Evolutionary conservation across 305 asterid species (phyloP).

Genomic region (Solanum chacoense): DNA sequence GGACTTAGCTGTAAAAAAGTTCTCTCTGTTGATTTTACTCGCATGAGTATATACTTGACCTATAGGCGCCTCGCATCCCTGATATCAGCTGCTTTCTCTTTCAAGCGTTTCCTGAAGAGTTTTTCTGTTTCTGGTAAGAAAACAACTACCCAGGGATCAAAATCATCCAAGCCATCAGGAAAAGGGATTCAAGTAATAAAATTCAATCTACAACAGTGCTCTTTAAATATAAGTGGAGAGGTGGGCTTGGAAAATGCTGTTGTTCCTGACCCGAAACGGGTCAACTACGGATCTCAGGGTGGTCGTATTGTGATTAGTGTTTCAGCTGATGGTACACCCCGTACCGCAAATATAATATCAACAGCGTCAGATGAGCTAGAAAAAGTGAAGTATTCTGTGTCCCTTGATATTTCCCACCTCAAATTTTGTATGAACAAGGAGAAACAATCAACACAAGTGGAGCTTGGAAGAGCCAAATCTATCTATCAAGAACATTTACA

Average conservation of each 20-base stretch:
- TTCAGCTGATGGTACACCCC: constrained; percentile 82
- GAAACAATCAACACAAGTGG: constrained; percentile 69
- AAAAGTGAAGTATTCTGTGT: constrained; percentile 59
- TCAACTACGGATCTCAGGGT: constrained; percentile 98
- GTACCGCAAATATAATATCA: constrained; percentile 73
- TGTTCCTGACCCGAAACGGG: constrained; percentile 88
- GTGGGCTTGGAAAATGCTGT: constrained; percentile 61
- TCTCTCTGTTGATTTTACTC: constrained; percentile 77
- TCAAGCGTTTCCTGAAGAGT: constrained; percentile 51
- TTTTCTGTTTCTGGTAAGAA: constrained; percentile 57
- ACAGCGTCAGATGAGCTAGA: constrained; percentile 39
- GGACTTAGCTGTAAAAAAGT: constrained; percentile 44
- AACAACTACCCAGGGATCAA: constrained; percentile 38
- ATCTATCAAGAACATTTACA: constrained; percentile 77
- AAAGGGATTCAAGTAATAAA: constrained; percentile 78
- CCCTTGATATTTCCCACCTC: constrained; percentile 76
- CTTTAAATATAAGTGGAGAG: constrained; percentile 59
- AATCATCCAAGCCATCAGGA: constrained; percentile 71
- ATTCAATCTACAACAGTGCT: constrained; percentile 84
- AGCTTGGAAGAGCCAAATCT: constrained; percentile 85
- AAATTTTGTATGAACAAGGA: constrained; percentile 81
- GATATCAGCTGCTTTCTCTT: constrained; percentile 65
- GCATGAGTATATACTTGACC: constrained; percentile 74
- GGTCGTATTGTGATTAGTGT: constrained; percentile 72
- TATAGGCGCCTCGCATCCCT: constrained; percentile 82